Conservation (phyloP, 805 yeast genomes). For the Pichia deserticola region DNA sequence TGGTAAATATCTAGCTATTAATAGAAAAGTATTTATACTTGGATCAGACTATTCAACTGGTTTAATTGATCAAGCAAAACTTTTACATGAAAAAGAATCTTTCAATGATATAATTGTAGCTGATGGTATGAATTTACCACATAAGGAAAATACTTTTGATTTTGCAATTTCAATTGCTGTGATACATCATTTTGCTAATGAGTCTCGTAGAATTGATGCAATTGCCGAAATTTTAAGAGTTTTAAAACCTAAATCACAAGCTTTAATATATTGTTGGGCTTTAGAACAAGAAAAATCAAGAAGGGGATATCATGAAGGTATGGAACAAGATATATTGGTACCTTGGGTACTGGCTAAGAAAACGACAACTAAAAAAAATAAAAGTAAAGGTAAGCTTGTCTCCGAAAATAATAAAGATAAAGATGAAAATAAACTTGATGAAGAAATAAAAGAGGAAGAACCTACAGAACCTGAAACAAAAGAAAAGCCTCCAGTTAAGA, state of each 20-base stretch:
- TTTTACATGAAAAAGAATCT: conserved; percentile 22
- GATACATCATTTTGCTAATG: conserved; percentile 89
- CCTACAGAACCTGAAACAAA: conserved; percentile 13
- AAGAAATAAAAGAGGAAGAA: conserved; percentile 12
- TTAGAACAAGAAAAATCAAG: conserved; percentile 82
- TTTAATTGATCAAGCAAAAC: conserved; percentile 54
- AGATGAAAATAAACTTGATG: conserved; percentile 8
- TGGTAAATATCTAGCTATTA: conserved; percentile 80
- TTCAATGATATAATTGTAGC: conserved; percentile 59
- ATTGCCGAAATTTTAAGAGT: conserved; percentile 55
- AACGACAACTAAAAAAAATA: conserved; percentile 29
- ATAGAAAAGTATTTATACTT: conserved; percentile 56
- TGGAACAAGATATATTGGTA: conserved; percentile 87
- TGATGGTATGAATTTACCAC: conserved; percentile 70
- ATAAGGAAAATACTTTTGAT: conserved; percentile 40
- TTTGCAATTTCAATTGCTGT: conserved; percentile 96
- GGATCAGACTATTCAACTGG: conserved; percentile 76
- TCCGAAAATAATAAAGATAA: conserved; percentile 9
- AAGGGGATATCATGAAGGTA: conserved; percentile 86
- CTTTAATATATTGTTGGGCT: conserved; percentile 93
- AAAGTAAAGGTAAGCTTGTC: background rate
- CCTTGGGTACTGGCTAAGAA: conserved; percentile 83
- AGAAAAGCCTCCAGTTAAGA: conserved; percentile 43
- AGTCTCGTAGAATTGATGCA: conserved; percentile 70
- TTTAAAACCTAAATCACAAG: conserved; percentile 53